phyloP scores from a whole-genome alignment of 352 stramenopile species.

The Phytophthora macrochlamydospora region DNA sequence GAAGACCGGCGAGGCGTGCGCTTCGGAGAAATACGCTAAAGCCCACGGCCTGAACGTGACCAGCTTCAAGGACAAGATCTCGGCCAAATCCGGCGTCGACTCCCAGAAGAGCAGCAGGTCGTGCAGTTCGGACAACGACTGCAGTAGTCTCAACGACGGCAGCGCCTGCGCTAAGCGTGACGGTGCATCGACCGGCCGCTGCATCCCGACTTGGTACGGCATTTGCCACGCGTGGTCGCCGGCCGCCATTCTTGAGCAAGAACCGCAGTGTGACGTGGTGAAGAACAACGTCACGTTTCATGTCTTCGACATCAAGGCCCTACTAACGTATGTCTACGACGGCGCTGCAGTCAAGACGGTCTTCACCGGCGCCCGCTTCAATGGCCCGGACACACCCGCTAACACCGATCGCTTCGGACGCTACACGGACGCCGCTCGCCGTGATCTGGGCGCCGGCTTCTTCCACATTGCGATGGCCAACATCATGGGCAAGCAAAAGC shows the following conservation, averaged over 20 bases:
- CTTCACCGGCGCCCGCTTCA: constrained; percentile 34
- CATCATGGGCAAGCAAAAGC: constrained; percentile 31
- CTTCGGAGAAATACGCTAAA: constrained; percentile 46
- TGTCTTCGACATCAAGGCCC: constrained; percentile 37
- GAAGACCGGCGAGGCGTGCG: constrained; percentile 25
- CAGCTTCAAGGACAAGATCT: constrained; percentile 40
- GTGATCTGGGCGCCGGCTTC: constrained; percentile 42
- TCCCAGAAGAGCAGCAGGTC: constrained; percentile 15
- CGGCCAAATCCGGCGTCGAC: constrained; percentile 31
- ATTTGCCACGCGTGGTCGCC: constrained; percentile 42
- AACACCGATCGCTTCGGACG: constrained; percentile 41
- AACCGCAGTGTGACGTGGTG: constrained; percentile 31
- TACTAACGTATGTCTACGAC: constrained; percentile 38
- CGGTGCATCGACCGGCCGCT: constrained; percentile 28
- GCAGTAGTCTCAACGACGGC: constrained; percentile 11
- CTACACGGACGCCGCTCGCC: constrained; percentile 30
- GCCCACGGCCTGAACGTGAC: constrained; percentile 37
- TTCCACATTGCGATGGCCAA: constrained; percentile 43
- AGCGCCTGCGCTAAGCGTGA: constrained; percentile 25
- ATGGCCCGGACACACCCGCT: constrained; percentile 10
- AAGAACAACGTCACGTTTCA: constrained; percentile 38
- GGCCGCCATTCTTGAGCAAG: constrained; percentile 27
- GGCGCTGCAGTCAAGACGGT: constrained; percentile 21
- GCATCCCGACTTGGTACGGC: constrained; percentile 35
- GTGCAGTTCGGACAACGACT: constrained; percentile 20